Percentiles rank a stretch among this genome's conserved stretches.
Conservation (phyloP, 768 basidiomycete species). For the Infundibulicybe gibba region DNA sequence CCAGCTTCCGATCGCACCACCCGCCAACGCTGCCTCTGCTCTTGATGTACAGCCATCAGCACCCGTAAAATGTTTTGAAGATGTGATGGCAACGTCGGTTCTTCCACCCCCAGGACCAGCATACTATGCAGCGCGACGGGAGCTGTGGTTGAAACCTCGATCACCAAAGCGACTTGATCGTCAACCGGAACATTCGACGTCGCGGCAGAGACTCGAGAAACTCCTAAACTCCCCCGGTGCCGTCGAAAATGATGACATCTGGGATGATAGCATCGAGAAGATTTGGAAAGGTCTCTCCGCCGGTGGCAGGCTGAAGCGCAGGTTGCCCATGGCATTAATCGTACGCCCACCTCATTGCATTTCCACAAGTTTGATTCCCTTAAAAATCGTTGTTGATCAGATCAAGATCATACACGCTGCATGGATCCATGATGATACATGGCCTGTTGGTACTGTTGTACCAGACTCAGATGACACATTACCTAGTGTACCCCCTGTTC, state of each 20-base stretch:
- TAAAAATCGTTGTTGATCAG: constrained; percentile 31
- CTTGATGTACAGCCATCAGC: constrained; percentile 6
- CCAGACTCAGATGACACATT: constrained; percentile 60
- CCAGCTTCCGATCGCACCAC: no score
- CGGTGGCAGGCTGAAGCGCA: constrained; percentile 55
- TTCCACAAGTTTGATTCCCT: constrained; percentile 4
- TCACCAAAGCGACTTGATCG: constrained; percentile 8
- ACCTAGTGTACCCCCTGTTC: constrained; percentile 11
- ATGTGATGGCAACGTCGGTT: constrained; percentile 28
- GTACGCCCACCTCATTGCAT: constrained; percentile 36
- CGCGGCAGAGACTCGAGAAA: constrained; percentile 46
- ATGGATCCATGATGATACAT: constrained; percentile 75
- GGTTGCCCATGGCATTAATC: constrained; percentile 59
- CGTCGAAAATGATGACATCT: constrained; percentile 45
- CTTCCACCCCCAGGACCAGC: constrained; percentile 64
- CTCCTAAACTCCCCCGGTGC: constrained; percentile 45
- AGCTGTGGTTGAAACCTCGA: constrained; percentile 51
- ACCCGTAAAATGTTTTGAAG: constrained; percentile 27
- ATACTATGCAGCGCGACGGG: constrained; percentile 59
- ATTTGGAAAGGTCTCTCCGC: constrained; percentile 61
- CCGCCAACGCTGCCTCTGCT: no score
- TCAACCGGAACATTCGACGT: constrained; percentile 23
- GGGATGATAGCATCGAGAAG: constrained; percentile 53
- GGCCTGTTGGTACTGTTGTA: constrained; percentile 62
- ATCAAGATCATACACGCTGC: constrained; percentile 70